Evolutionary conservation across 768 basidiomycete genomes (phyloP).

Genomic region (Leccinum truebloodii): DNA sequence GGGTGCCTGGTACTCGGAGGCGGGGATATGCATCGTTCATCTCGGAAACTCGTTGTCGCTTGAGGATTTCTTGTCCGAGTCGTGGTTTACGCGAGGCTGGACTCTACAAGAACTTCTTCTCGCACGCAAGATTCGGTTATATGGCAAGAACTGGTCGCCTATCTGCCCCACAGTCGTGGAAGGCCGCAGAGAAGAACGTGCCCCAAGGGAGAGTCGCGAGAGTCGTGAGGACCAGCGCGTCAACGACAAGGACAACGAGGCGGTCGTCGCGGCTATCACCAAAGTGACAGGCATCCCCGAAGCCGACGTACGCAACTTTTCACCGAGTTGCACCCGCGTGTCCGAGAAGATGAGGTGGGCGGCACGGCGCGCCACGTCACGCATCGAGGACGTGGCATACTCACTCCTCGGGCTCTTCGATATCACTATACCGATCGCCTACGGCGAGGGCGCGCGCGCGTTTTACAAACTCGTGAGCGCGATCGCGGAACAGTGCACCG

Average conservation of each 20-base stretch:
- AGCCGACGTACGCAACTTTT: conserved; percentile 22
- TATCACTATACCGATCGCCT: conserved; percentile 22
- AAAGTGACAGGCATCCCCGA: conserved; percentile 25
- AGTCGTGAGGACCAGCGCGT: conserved; percentile 16
- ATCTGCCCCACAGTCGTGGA: conserved; percentile 18
- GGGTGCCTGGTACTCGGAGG: conserved; percentile 27
- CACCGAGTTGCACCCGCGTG: conserved; percentile 19
- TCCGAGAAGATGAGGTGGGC: conserved; percentile 29
- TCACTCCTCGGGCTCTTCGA: conserved; percentile 28
- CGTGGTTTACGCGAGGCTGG: conserved; percentile 29
- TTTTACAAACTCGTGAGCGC: conserved; percentile 24
- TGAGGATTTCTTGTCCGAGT: conserved; percentile 25
- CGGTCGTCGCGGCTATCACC: conserved; percentile 15
- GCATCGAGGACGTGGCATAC: conserved; percentile 26
- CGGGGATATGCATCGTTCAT: conserved; percentile 25
- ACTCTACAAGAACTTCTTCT: conserved; percentile 27
- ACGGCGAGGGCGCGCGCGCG: conserved; percentile 25
- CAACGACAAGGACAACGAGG: conserved; percentile 27
- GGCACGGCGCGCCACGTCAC: conserved; percentile 23
- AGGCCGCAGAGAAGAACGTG: conserved; percentile 19
- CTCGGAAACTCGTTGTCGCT: conserved; percentile 21
- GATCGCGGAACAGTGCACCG: conserved; percentile 18
- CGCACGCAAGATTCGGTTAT: conserved; percentile 25
- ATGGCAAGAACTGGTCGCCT: conserved; percentile 25
- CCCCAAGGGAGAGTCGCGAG: conserved; percentile 2